Base-by-base conservation (phyloP, 2,329 filamentous ascomycete species). In the Botryotinia narcissicola region DNA sequence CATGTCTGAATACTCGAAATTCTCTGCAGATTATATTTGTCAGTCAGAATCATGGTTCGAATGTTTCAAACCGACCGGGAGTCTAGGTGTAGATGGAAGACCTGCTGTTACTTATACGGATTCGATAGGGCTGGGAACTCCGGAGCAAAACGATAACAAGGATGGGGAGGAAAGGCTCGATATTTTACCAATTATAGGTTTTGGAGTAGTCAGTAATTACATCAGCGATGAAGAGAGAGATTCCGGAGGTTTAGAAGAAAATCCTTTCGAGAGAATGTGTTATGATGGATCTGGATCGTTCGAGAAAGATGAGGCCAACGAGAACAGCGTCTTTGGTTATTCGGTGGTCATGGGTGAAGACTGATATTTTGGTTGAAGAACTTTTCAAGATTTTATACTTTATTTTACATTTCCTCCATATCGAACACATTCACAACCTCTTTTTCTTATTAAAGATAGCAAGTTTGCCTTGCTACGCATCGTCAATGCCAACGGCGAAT, bases 231-330 rank as follows among this genome's bases (percentile, higher is more conserved):
- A 37, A 35, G 18, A 35, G 1, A 12, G 9, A 6, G 32, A 25
- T 1, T 0, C 0, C 4, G 1, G 3, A 2, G 8, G 32, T 3
- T 37, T 60, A 1, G 57, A 60, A 22, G 57, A 60, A 2, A 35
- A 37, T 12, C 57, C 20, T 3, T 60, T 60, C 6, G 20, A 35
- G 57, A 35, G 0, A 20, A 37, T 35, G 32, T 60, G 32, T 60
- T 35, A 22, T 3, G 32, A 60, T 60, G 4, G 57, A 1, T 60
- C 37, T 37, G 20, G 0, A 12, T 22, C 29, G 3, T 25, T 6
- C 37, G 57, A 60, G 3, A 60, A 10, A 9, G 57, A 60, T 60
- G 57, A 60, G 6, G 54, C 54, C n/a, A 59, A 59, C 18, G 54
- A 59, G 54, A 32, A 59, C 7, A 59, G 54, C 22, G 29, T 35